Evolutionary conservation across 1,284 basidiomycete species (phyloP).

Genomic region (Sphaerobolus stellatus): DNA sequence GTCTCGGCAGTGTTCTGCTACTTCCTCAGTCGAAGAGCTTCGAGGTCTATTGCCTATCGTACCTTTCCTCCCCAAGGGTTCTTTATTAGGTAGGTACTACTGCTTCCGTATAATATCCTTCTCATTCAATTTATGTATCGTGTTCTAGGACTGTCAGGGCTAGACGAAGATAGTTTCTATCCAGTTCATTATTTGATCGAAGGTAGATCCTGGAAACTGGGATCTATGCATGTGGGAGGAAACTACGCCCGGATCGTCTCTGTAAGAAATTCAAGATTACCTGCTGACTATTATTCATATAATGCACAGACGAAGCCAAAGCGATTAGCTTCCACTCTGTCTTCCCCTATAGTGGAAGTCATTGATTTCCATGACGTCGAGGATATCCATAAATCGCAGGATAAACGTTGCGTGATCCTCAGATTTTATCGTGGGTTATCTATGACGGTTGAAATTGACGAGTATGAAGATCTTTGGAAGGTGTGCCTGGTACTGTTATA

Average conservation of each 20-base stretch:
- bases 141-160: not conserved
- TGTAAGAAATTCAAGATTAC: not conserved
- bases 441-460: constrained; percentile 32
- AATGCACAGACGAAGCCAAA: too few species aligned
- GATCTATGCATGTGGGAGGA: constrained; percentile 1
- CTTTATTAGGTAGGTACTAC: not conserved
- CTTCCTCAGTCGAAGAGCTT: constrained; percentile 59
- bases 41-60: constrained; percentile 52
- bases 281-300: too few species aligned
- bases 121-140: not conserved
- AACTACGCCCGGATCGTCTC: constrained; percentile 6
- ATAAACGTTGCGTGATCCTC: too few species aligned
- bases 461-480: constrained; percentile 75
- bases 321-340: not conserved
- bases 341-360: constrained; percentile 53
- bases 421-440: not conserved
- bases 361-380: constrained; percentile 78
- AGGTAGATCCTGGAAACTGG: not conserved
- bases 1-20: constrained; percentile 54
- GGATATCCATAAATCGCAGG: too few species aligned
- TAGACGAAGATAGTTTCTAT: not conserved
- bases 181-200: constrained; percentile 5
- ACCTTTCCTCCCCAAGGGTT: constrained; percentile 29
- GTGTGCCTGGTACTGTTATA: constrained; percentile 37
- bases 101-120: not conserved